Evolutionary conservation across 2,329 filamentous ascomycete species (phyloP), one percentile per base, ranked within the genome.

Genomic region (Aureobasidium lini): DNA sequence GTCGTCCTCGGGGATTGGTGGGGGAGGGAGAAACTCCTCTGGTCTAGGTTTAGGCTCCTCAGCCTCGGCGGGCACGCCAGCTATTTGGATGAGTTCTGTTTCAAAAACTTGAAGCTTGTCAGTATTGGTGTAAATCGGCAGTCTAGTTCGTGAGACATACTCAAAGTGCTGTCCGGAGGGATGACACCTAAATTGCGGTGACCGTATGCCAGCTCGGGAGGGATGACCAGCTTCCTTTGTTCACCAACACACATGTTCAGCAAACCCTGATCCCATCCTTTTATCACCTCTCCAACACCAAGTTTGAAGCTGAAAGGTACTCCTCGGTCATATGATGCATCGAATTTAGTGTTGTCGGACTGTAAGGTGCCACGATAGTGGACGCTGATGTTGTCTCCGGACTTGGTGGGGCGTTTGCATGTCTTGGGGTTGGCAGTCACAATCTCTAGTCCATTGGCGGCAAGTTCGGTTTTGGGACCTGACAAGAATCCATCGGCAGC

Each of bases 201-300:
- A 53, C 94, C 94, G 74, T 97, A 99, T 49, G 84, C 94, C 70
- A 87, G 78, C 70, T 86, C 84, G 18, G 93, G 90, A n/a, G 91
- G 90, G 60, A 99, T 94, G 18, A 87, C 96, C 73, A 99, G 77
- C 59, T 84, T 93, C 74, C 75, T 84, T 80, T 92, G 93, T 80
- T 97, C 93, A 63, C 94, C 93, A 67, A 95, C 88, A 76, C 94
- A 97, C 92, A 97, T 96, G 70, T 89, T 89, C 57, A 94, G 68
- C 40, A 97, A 81, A 52, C 93, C 93, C 71, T 95, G 76, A 68
- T 97, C 93, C 93, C 92, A 96, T 70, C 93, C 93, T 77, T 89
- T 86, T 72, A 99, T 99, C 53, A 97, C 94, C 72, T 88, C 83
- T 46, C 90, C 89, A 28, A 77, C 76, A 37, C 94, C 94, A 34